Conservation (phyloP, 257 asterid species). For the Nicotiana benthamiana region DNA sequence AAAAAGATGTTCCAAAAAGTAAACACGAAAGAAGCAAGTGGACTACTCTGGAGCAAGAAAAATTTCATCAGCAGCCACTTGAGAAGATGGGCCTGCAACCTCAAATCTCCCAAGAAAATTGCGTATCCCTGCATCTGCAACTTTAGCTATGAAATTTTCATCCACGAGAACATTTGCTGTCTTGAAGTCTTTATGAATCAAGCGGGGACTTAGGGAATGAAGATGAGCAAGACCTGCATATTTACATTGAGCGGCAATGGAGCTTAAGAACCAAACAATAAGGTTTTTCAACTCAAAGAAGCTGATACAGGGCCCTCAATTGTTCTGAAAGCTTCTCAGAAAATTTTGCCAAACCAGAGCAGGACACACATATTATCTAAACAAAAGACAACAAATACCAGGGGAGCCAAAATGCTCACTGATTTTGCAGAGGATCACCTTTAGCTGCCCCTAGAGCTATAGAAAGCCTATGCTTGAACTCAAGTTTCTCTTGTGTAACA, state of each 20-base stretch:
- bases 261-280: slow-evolving; percentile 4
- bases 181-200: slow-evolving; percentile 87
- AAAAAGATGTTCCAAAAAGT: neutral
- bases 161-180: slow-evolving; percentile 90
- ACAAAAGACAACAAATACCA: slow-evolving; percentile 51
- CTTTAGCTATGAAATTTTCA: slow-evolving; percentile 82
- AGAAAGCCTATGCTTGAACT: slow-evolving; percentile 90
- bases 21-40: slow-evolving; percentile 14
- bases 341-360: slow-evolving; percentile 22
- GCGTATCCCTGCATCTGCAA: slow-evolving; percentile 88
- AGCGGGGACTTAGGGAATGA: slow-evolving; percentile 80
- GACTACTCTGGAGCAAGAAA: slow-evolving; percentile 88
- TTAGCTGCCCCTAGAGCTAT: slow-evolving; percentile 98
- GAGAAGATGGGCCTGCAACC: slow-evolving; percentile 69
- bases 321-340: slow-evolving; percentile 14
- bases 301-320: slow-evolving; percentile 2
- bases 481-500: slow-evolving; percentile 78
- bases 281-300: neutral
- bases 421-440: slow-evolving; percentile 97
- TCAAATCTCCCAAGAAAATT: slow-evolving; percentile 84
- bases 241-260: slow-evolving; percentile 11
- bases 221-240: slow-evolving; percentile 70
- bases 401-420: slow-evolving; percentile 93
- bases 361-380: slow-evolving; percentile 19
- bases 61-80: slow-evolving; percentile 45